Conservation (phyloP, 257 asterid genomes). For the Paraleonurus japonicus region DNA sequence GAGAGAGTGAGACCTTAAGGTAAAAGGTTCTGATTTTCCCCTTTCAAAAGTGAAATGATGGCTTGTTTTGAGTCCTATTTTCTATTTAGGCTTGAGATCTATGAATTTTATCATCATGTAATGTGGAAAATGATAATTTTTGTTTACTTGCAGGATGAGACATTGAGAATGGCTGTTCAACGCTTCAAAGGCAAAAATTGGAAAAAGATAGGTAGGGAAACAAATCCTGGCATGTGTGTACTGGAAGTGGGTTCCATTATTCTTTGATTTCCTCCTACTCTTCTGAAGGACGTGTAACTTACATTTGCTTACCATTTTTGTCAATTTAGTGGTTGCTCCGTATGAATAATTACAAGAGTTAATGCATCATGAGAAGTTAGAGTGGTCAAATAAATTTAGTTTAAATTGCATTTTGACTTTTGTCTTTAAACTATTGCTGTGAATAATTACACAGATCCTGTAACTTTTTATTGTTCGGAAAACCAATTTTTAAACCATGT, state of each 20-base stretch:
- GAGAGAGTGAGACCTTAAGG: neutral
- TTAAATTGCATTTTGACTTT: neutral
- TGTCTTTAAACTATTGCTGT: neutral
- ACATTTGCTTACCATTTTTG: slow-evolving; percentile 15
- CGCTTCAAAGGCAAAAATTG: slow-evolving; percentile 92
- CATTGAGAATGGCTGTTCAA: slow-evolving; percentile 77
- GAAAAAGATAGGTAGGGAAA: slow-evolving; percentile 82
- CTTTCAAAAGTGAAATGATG: slow-evolving; percentile 15
- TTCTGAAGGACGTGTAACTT: slow-evolving; percentile 13
- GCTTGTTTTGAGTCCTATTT: slow-evolving; percentile 4
- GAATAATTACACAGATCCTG: neutral
- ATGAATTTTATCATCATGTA: neutral
- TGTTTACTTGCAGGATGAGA: slow-evolving; percentile 71
- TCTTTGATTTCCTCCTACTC: slow-evolving; percentile 12
- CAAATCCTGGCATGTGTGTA: slow-evolving; percentile 26
- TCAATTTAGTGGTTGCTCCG: slow-evolving; percentile 20
- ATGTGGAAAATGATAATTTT: slow-evolving; percentile 4
- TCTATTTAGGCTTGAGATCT: neutral
- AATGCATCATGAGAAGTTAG: neutral
- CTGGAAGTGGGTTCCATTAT: slow-evolving; percentile 16
- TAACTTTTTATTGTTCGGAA: neutral
- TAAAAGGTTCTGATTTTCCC: slow-evolving; percentile 2
- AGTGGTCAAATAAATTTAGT: neutral
- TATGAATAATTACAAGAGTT: slow-evolving; percentile 11
- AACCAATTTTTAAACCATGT: neutral